A percentile compares a stretch with the other conserved stretches of the same genome.
phyloP scores from a whole-genome alignment of 2,329 filamentous ascomycete species.

The Fusarium robinianum region DNA sequence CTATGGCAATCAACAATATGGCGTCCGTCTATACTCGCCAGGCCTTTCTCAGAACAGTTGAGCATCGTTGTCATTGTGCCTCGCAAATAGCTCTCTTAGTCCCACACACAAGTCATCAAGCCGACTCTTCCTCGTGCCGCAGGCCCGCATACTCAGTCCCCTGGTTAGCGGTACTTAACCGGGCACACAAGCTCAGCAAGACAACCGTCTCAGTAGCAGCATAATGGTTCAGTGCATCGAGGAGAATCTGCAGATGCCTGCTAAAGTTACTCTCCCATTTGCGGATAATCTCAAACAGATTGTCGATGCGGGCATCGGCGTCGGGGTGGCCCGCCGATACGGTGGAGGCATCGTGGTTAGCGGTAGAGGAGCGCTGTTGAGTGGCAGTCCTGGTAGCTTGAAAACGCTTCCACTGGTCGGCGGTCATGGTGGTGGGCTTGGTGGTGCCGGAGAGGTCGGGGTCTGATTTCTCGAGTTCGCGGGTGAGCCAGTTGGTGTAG shows the following conservation, averaged over 20 bases:
- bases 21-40: too few species aligned
- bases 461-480: conserved; percentile 82
- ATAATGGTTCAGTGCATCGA: conserved; percentile 95
- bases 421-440: conserved; percentile 63
- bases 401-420: conserved; percentile 64
- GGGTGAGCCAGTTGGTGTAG: conserved; percentile 84
- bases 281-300: conserved; percentile 83
- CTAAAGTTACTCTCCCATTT: conserved; percentile 96
- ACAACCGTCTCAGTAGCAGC: conserved; percentile 97
- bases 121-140: conserved; percentile 60
- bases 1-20: too few species aligned
- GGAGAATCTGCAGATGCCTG: conserved; percentile 86
- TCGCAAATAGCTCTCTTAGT: background rate
- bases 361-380: conserved; percentile 43
- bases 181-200: conserved; percentile 81
- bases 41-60: too few species aligned
- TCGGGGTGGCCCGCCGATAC: conserved; percentile 42
- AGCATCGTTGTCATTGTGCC: conserved; percentile 5
- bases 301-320: conserved; percentile 61
- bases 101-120: conserved; percentile 8
- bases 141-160: conserved; percentile 68
- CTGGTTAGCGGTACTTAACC: conserved; percentile 80
- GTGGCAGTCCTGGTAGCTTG: conserved; percentile 53
- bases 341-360: conserved; percentile 41
- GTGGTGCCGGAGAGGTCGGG: conserved; percentile 70